These are phyloP conservation scores for Fusarium devonianum DNA, from an alignment of 2,329 filamentous ascomycete species.

Conservation along the genomic window DNA sequence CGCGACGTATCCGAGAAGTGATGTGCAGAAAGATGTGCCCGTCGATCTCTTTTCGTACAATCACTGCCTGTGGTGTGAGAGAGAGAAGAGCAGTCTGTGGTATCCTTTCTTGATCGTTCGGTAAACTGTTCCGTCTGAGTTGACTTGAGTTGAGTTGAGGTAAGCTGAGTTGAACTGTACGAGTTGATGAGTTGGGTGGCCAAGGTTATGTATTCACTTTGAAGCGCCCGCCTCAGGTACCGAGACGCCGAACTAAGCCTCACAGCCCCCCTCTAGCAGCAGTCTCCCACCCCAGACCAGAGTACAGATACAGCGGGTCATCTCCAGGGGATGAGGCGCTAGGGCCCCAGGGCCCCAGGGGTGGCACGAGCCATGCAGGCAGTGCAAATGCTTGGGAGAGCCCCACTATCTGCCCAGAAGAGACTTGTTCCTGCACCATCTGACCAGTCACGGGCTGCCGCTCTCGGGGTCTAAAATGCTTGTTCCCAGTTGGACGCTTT, in stretches of 20 bases:
- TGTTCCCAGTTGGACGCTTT: conserved; percentile 1
- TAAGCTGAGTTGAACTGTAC: conserved; percentile 5
- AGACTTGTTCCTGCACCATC: neutral
- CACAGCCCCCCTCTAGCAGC: neutral
- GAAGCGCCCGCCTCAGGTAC: conserved; percentile 21
- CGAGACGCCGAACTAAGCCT: conserved; percentile 28
- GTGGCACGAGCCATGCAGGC: conserved; percentile 13
- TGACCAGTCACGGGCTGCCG: conserved; percentile 10
- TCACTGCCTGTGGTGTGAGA: neutral
- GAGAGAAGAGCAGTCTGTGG: neutral
- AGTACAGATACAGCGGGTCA: conserved; percentile 5
- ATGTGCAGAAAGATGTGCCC: conserved; percentile 4
- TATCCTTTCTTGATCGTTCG: too few relatives aligned
- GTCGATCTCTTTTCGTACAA: conserved; percentile 16
- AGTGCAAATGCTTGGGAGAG: conserved; percentile 16
- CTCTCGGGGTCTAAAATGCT: conserved; percentile 3
- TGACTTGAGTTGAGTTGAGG: conserved; percentile 6
- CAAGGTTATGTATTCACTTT: too few relatives aligned
- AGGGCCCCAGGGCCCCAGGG: too few relatives aligned
- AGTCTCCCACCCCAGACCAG: neutral
- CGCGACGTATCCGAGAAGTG: conserved; percentile 1
- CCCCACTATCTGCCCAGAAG: conserved; percentile 10
- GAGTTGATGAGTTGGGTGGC: too few relatives aligned
- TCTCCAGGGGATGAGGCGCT: too few relatives aligned
- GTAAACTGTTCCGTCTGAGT: conserved; percentile 1